These are phyloP conservation scores for Friedmanniomyces simplex DNA, from an alignment of 495 filamentous ascomycete genomes.

Conservation along the genomic window DNA sequence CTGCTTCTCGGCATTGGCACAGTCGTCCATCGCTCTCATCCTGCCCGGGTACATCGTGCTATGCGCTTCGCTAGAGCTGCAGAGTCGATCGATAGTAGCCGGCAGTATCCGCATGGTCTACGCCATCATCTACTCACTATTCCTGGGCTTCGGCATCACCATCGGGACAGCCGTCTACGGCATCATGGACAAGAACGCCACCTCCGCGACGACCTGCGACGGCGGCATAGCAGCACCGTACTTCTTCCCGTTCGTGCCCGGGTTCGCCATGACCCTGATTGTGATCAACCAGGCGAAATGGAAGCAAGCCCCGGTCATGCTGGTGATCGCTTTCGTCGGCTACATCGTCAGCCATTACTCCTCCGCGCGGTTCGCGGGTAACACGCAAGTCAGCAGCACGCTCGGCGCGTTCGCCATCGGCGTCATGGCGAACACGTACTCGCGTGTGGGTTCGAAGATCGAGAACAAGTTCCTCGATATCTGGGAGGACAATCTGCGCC, in stretches of 20 bases:
- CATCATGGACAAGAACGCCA: slow-evolving; percentile 63
- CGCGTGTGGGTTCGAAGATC: slow-evolving; percentile 46
- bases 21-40: slow-evolving; percentile 85
- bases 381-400: slow-evolving; percentile 74
- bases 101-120: slow-evolving; percentile 94
- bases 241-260: slow-evolving; percentile 63
- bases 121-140: slow-evolving; percentile 87
- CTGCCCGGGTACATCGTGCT: slow-evolving; percentile 81
- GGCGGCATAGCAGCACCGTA: slow-evolving; percentile 52
- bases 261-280: slow-evolving; percentile 74
- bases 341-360: slow-evolving; percentile 81
- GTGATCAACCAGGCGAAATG: slow-evolving; percentile 83
- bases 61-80: slow-evolving; percentile 76
- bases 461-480: slow-evolving; percentile 30
- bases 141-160: slow-evolving; percentile 95
- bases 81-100: slow-evolving; percentile 75
- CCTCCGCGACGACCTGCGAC: slow-evolving; percentile 59
- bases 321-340: slow-evolving; percentile 71
- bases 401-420: slow-evolving; percentile 81
- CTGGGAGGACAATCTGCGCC: slow-evolving; percentile 26
- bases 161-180: slow-evolving; percentile 88
- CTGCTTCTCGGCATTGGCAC: slow-evolving; percentile 87
- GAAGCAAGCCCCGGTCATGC: slow-evolving; percentile 81
- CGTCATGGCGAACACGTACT: slow-evolving; percentile 78
- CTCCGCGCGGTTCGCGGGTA: slow-evolving; percentile 56